Evolutionary conservation across 2,329 filamentous ascomycete genomes (phyloP).

Genomic region (Nannizzia gypsea): DNA sequence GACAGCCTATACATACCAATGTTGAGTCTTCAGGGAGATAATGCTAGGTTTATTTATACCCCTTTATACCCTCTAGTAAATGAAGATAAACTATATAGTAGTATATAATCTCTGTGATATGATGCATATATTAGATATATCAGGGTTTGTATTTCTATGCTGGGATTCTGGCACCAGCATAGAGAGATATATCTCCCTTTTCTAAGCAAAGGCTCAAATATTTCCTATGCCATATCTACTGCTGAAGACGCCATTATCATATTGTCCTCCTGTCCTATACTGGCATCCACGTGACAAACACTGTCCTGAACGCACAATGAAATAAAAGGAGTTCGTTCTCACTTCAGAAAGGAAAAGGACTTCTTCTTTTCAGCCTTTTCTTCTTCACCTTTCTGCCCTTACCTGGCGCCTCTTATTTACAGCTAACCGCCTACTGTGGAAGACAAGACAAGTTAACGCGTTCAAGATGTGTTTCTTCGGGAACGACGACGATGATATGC

Average conservation of each 20-base stretch:
- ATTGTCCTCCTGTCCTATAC: neutral
- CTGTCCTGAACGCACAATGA: neutral
- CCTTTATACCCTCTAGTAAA: no score
- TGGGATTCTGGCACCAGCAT: no score
- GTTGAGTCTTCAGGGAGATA: no score
- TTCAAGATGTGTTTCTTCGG: conserved; percentile 1
- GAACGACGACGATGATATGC: neutral
- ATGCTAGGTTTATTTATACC: no score
- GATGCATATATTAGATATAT: no score
- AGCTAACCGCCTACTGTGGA: neutral
- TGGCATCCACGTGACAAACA: neutral
- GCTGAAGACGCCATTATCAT: neutral
- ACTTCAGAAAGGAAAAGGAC: neutral
- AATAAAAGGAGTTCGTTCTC: neutral
- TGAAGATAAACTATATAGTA: no score
- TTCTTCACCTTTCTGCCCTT: neutral
- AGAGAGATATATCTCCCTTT: no score
- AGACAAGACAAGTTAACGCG: neutral
- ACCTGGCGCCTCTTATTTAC: neutral
- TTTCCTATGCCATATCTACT: neutral
- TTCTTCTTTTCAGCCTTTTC: neutral
- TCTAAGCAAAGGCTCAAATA: neutral
- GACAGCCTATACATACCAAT: no score
- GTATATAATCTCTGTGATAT: no score
- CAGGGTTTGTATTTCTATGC: no score